Percentiles rank a stretch among this genome's conserved stretches.
phyloP scores from a whole-genome alignment of 495 filamentous ascomycete genomes.

The Penicillium steckii region DNA sequence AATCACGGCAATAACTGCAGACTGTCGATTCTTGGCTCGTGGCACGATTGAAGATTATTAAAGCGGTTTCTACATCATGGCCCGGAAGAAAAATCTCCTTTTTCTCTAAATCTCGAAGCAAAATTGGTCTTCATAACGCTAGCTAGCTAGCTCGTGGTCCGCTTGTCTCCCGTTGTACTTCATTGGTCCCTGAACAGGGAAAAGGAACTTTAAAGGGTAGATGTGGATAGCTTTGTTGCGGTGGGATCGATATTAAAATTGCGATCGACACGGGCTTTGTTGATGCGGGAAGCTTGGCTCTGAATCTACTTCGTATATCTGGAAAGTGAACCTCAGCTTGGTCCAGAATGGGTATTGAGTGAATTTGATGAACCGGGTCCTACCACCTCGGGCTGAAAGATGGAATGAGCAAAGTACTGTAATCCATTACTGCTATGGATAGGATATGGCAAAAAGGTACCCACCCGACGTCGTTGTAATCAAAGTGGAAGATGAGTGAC shows the following conservation, averaged over 20 bases:
- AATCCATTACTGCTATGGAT: too few relatives aligned
- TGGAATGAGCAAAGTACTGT: too few relatives aligned
- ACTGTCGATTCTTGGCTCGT: not conserved
- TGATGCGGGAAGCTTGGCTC: not conserved
- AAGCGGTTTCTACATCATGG: not conserved
- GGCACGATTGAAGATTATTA: not conserved
- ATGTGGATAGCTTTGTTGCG: not conserved
- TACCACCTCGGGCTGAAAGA: too few relatives aligned
- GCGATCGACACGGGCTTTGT: conserved; percentile 1
- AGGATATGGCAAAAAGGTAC: too few relatives aligned
- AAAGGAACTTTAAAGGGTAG: not conserved
- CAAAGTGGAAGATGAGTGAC: too few relatives aligned
- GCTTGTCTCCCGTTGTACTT: not conserved
- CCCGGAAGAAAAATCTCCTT: not conserved
- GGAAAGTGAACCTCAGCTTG: too few relatives aligned
- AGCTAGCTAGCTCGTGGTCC: not conserved
- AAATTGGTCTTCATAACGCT: not conserved
- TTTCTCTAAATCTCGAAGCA: not conserved
- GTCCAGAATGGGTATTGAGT: too few relatives aligned
- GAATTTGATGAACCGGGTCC: too few relatives aligned
- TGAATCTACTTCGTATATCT: too few relatives aligned
- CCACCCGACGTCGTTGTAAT: too few relatives aligned
- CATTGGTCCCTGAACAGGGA: not conserved
- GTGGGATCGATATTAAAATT: not conserved
- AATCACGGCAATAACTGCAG: too few relatives aligned